Percentiles rank a stretch among this genome's conserved stretches.
These are phyloP conservation scores for Dentipellis fragilis DNA, from an alignment of 768 basidiomycete genomes.

Conservation along the genomic window DNA sequence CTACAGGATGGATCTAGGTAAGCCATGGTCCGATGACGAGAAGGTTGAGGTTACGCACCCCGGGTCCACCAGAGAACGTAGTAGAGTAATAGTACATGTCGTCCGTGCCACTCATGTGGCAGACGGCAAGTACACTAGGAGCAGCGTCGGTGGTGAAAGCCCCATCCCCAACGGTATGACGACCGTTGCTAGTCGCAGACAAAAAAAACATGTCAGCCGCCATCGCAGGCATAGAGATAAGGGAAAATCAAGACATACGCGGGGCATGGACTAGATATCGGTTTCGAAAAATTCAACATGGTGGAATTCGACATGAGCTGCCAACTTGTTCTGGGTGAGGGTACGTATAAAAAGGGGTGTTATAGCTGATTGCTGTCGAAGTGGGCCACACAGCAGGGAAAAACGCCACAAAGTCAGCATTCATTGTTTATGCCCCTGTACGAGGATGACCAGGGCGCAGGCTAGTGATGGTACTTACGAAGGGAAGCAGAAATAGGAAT, in stretches of 20 bases:
- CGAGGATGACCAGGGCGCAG: neutral
- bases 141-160: slow-evolving; percentile 66
- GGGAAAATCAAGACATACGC: slow-evolving; percentile 40
- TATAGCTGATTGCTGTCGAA: neutral
- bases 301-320: slow-evolving; percentile 70
- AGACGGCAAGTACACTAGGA: slow-evolving; percentile 75
- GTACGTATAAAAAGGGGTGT: neutral
- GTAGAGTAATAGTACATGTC: slow-evolving; percentile 88
- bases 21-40: neutral
- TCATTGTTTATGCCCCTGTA: neutral
- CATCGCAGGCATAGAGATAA: neutral
- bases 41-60: slow-evolving; percentile 34
- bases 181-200: slow-evolving; percentile 64
- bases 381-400: neutral
- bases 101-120: slow-evolving; percentile 71
- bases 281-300: slow-evolving; percentile 63
- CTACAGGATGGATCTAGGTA: slow-evolving; percentile 25
- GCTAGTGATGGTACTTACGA: neutral
- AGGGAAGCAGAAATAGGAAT: neutral
- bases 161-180: slow-evolving; percentile 97
- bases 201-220: slow-evolving; percentile 8
- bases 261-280: slow-evolving; percentile 92
- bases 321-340: slow-evolving; percentile 56
- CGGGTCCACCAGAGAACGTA: slow-evolving; percentile 89
- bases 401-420: neutral